A percentile compares a stretch with the other conserved stretches of the same genome.
phyloP scores from a whole-genome alignment of 768 basidiomycete genomes.

The Steccherinum ochraceum region DNA sequence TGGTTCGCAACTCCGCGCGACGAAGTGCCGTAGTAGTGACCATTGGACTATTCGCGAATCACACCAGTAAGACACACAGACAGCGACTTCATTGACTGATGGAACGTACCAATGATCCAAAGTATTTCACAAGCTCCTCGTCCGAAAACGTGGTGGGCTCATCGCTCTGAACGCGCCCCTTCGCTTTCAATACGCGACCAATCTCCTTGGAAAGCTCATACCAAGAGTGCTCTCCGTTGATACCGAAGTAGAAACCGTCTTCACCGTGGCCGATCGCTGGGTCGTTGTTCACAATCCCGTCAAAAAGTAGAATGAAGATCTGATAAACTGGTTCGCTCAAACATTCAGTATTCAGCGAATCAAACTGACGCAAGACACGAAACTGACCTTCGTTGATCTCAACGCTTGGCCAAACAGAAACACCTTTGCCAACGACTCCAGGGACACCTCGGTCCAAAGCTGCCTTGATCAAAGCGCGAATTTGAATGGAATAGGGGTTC shows the following conservation, averaged over 20 bases:
- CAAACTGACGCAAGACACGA: background rate
- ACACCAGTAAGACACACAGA: constrained; percentile 6
- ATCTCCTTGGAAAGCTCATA: constrained; percentile 27
- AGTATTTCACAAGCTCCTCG: constrained; percentile 36
- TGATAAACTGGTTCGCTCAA: no score
- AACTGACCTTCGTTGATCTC: constrained; percentile 45
- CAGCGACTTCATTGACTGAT: no score
- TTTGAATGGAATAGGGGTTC: constrained; percentile 44
- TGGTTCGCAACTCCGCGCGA: constrained; percentile 13
- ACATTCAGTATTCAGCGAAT: no score
- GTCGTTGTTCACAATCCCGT: constrained; percentile 20
- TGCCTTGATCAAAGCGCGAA: constrained; percentile 39
- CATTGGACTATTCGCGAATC: no score
- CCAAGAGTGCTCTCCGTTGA: constrained; percentile 22
- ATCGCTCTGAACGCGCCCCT: constrained; percentile 20
- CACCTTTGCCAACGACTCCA: constrained; percentile 49
- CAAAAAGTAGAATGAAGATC: constrained; percentile 34
- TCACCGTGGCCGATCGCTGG: constrained; percentile 21
- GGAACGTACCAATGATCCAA: constrained; percentile 35
- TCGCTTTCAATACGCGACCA: constrained; percentile 23
- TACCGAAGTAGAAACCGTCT: constrained; percentile 27
- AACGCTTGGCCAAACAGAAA: constrained; percentile 55
- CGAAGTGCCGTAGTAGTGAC: constrained; percentile 8
- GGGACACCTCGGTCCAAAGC: constrained; percentile 39
- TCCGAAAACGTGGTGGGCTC: constrained; percentile 36